Evolutionary conservation across 805 yeast genomes (phyloP), one percentile per base, ranked within the genome.

Genomic region (Ogataea philodendri): DNA sequence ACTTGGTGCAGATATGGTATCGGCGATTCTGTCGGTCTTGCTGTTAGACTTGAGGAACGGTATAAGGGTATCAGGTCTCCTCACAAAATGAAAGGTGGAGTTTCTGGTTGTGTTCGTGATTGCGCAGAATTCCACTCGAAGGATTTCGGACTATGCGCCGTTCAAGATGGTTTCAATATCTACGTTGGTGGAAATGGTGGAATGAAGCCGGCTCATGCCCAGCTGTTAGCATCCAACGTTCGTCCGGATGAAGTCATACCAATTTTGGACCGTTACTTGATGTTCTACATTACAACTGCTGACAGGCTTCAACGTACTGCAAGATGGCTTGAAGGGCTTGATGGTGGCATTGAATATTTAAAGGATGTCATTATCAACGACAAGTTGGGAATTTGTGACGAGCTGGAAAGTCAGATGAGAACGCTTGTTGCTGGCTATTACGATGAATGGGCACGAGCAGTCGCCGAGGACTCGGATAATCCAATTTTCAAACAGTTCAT

Each of bases 101-200:
- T 62, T 8, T 55, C 62, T 13, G 67, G 67, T 8, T 62, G 67
- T 44, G 56, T 62, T 19, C 48, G 67, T 19, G 67, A 61, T 32
- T 62, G 67, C 44, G 66, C 65, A 8, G 66, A 62, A 39, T 59
- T 61, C 37, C 65, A 62, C 40, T 56, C 59, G 9, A 62, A 62
- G 38, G 67, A 62, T 37, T 62, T 62, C 41, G 67, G 67, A 8
- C 48, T 62, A 1, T 60, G 65, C 44, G 62, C 66, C 9, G 65
- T 60, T 10, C 60, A 56, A 32, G 57, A 54, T 35, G 67, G 67
- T 2, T 62, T 48, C 42, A 60, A 58, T 36, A 62, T 62, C 14
- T 62, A 41, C 37, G 66, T 61, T 23, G 67, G 67, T 10, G 67
- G 66, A 17, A 62, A 62, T 38, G 67, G 67, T 28, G 67, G 66